Percentiles rank a stretch among this genome's conserved stretches.
Conservation (phyloP, 1,284 basidiomycete genomes). For the Sporisorium exsertum region DNA sequence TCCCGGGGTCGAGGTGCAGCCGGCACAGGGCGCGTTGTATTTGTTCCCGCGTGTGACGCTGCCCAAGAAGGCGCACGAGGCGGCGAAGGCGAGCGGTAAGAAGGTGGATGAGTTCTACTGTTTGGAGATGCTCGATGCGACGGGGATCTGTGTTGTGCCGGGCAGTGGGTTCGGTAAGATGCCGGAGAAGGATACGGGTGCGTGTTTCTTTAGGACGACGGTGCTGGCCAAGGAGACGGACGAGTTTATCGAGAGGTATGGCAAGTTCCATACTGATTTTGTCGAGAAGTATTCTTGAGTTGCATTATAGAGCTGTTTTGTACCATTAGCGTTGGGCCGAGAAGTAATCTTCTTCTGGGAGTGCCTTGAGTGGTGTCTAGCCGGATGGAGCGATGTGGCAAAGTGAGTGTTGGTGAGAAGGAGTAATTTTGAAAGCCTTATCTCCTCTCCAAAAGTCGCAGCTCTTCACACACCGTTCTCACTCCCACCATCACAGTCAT, state of each 20-base stretch:
- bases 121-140: slow-evolving; percentile 61
- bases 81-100: slow-evolving; percentile 53
- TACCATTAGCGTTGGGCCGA: background rate
- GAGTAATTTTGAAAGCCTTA: too few relatives aligned
- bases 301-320: background rate
- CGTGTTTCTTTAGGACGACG: slow-evolving; percentile 65
- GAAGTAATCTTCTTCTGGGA: too few relatives aligned
- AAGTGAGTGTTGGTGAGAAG: too few relatives aligned
- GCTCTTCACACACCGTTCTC: too few relatives aligned
- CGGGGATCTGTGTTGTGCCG: slow-evolving; percentile 68
- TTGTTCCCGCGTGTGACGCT: slow-evolving; percentile 83
- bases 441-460: too few relatives aligned
- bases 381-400: too few relatives aligned
- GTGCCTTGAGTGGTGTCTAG: too few relatives aligned
- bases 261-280: slow-evolving; percentile 62
- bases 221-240: slow-evolving; percentile 68
- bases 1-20: slow-evolving; percentile 55
- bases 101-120: slow-evolving; percentile 67
- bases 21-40: slow-evolving; percentile 84
- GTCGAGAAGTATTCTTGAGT: slow-evolving; percentile 41
- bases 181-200: slow-evolving; percentile 49
- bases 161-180: slow-evolving; percentile 65
- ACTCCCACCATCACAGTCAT: too few relatives aligned
- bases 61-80: slow-evolving; percentile 65
- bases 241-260: slow-evolving; percentile 63